Evolutionary conservation across 805 yeast species (phyloP), one percentile per base, ranked within the genome.

Genomic region (Candida parachauliodes): DNA sequence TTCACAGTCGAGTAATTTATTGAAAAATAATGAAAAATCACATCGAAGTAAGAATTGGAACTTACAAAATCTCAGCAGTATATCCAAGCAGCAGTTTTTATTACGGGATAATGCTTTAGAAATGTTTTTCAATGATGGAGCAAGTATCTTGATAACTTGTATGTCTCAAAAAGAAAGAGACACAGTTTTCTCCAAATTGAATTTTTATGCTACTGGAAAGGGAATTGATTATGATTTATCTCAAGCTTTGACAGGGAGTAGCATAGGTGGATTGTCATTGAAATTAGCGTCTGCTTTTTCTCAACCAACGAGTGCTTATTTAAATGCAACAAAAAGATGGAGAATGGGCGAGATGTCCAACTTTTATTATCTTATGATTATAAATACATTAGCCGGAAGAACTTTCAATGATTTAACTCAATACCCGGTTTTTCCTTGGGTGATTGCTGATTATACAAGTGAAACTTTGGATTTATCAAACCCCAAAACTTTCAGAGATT

Each of bases 351-450:
- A 81, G 45, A 72, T 88, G 52, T 84, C 95, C 1, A 88, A 88
- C 52, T 88, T 88, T 48, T 83, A 81, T 51, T 88, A 88, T 50
- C 61, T 88, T 49, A 83, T 87, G 77, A 71, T 84, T 12, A 63
- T 88, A 18, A 88, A 88, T 51, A 86, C 93, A 0, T 57, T 88
- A 40, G 94, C 96, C 0, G 96, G 96, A 0, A 63, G 96, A 45
- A 86, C 96, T 0, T 86, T 82, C 59, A 88, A 88, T 57, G 96
- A 88, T 54, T 57, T 88, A 37, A 88, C 96, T 0, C 96, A 88
- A 45, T 88, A 88, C 51, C 96, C 96, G 0, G 83, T 88, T 1
- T 88, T 88, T 48, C 96, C 96, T 0, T 88, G 95, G 94, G 87
- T 88, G 0, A 73, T 88, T 42, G 81, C 93, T 0, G 95, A 88